Base-by-base conservation (phyloP, 2,329 filamentous ascomycete genomes). In the Cryphonectria radicalis region DNA sequence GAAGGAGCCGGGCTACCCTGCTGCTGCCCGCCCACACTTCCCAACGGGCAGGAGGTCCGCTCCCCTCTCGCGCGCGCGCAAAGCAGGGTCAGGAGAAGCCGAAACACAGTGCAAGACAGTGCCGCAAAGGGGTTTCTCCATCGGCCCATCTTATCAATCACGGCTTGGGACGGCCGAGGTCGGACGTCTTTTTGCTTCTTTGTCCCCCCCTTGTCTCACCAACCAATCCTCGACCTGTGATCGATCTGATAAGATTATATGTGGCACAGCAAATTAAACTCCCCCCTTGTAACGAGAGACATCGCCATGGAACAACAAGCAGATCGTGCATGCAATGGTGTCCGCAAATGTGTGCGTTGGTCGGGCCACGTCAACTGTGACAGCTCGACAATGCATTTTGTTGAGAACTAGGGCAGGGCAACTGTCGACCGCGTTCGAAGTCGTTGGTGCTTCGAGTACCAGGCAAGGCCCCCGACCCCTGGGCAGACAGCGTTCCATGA, bases 221-320 rank as follows among this genome's bases (percentile, higher is more conserved):
- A 37, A n/a, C 59, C 59, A 62, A 62, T 62, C 59, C 19, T 40
- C 35, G 8, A 11, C 35, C 59, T 40, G 28, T 70, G 70, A 72
- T 72, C 62, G 70, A 72, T 72, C 70, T 70, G 70, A 72, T 72
- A 72, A 72, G 70, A 72, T 72, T 70, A 66, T 25, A 40, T 62
- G 59, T 62, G 32, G 59, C 59, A 40, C 59, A 40, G 32, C 59
- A 62, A 62, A 62, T 62, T 62, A 37, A 62, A n/a, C 3, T 32
- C 32, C 32, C 22, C 57, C 28, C 57, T 19, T 22, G 57, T 32
- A 35, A 59, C 55, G 37, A 40, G 17, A 40, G 32, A 40, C 19
- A 40, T 62, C 59, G 7, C 59, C 19, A n/a, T 62, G 32, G 14
- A 7, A 35, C 10, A 10, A 62, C 8, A 60, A 19, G 59, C 32